phyloP scores from a whole-genome alignment of 495 filamentous ascomycete genomes.

The Usnea hakonensis region DNA sequence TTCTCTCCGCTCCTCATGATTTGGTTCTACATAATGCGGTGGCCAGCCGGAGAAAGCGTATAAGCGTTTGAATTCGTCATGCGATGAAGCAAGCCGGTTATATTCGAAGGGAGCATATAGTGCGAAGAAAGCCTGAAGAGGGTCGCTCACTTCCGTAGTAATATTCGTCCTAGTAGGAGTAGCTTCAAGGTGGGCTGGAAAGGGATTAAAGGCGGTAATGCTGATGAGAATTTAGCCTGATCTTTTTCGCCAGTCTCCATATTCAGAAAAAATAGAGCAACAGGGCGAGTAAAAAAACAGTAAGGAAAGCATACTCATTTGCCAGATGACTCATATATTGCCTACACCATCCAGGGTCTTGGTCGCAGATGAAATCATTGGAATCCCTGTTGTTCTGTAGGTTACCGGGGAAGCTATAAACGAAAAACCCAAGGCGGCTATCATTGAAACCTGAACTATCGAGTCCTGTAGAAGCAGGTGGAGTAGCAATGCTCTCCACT shows the following conservation, averaged over 20 bases:
- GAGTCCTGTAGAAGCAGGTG: not conserved
- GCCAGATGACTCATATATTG: not conserved
- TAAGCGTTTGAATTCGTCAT: conserved; percentile 5
- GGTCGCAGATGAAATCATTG: not conserved
- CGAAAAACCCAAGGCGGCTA: not conserved
- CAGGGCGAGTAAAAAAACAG: too few relatives aligned
- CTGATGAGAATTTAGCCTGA: not conserved
- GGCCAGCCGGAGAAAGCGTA: conserved; percentile 5
- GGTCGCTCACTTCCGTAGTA: not conserved
- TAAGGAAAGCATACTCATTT: not conserved
- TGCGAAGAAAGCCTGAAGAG: conserved; percentile 1
- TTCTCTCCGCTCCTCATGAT: not conserved
- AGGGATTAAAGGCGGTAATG: not conserved
- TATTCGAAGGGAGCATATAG: conserved; percentile 2
- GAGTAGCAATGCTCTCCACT: not conserved
- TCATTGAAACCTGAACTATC: not conserved
- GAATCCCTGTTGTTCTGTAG: not conserved
- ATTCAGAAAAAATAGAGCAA: too few relatives aligned
- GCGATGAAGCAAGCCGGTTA: not conserved
- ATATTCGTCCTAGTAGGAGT: not conserved
- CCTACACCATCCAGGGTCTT: conserved; percentile 1
- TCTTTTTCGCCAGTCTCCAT: not conserved
- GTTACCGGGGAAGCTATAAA: not conserved
- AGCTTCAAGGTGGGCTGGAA: not conserved
- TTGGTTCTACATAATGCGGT: not conserved